These are phyloP conservation scores for Hippophae rhamnoides DNA, from an alignment of 306 rosid species.

Conservation along the genomic window DNA sequence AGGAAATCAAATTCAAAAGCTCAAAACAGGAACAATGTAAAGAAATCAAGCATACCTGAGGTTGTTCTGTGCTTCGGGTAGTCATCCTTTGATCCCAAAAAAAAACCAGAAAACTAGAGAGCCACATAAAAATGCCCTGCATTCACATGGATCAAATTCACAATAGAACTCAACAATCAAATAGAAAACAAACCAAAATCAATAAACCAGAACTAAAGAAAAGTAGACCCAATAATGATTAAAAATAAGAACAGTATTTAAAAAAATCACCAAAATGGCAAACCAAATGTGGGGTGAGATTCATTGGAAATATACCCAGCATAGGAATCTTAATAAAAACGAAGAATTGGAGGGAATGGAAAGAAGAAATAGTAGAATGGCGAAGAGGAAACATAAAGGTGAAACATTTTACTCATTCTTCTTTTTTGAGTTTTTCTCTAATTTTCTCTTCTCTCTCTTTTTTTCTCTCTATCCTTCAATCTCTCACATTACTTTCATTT, in stretches of 20 bases:
- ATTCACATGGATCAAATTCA: conserved; percentile 21
- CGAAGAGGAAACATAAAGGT: no score
- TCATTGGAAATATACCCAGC: conserved; percentile 9
- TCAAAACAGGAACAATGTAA: no score
- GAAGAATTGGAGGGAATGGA: background rate
- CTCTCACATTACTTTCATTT: conserved; percentile 7
- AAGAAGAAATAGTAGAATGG: background rate
- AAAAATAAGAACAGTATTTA: background rate
- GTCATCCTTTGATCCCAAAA: conserved; percentile 54
- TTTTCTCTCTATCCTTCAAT: no score
- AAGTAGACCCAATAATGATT: no score
- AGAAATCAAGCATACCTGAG: conserved; percentile 35
- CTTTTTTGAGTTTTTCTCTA: no score
- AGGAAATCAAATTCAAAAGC: no score
- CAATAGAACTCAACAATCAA: conserved; percentile 21
- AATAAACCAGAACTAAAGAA: no score
- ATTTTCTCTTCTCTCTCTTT: no score
- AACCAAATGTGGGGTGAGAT: background rate
- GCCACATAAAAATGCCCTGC: conserved; percentile 28
- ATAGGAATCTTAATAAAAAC: background rate
- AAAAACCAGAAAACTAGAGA: conserved; percentile 26
- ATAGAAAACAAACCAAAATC: no score
- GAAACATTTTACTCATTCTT: no score
- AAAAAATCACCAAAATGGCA: background rate
- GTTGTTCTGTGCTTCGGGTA: conserved; percentile 44